Evolutionary conservation across 495 filamentous ascomycete genomes (phyloP), one percentile per base, ranked within the genome.

Genomic region (Aspergillus baeticus): DNA sequence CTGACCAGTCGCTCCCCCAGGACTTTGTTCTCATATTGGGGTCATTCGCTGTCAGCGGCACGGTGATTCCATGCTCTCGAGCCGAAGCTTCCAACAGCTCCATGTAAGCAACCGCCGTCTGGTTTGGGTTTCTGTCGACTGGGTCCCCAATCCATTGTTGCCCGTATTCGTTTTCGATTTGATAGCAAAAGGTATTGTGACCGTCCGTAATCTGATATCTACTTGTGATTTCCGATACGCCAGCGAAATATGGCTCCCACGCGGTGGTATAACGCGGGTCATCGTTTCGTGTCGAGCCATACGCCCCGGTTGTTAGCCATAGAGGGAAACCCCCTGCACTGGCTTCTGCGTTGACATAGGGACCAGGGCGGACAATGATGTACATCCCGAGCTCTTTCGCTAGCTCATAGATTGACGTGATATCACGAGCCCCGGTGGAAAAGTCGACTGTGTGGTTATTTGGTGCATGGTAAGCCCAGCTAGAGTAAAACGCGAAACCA

Each of bases 161-260:
- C 6, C 80, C 78, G 42, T 83, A 81, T 58, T 87, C 84, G 57
- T 87, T 85, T 59, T 87, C 84, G 41, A 84, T 78, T 55, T 87
- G 84, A 61, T 79, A 82, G 29, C 76, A 57, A 15, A 85, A 66
- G 5, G 79, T 69, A 51, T 81, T 81, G 7, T 81, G 76, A 5
- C 82, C 84, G 53, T 84, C 74, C 1, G 80, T 81, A 20, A 86
- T 74, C 45, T 82, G 77, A 52, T 84, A 75, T 15, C 70, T 61
- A 47, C 73, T 77, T 5, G 81, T 76, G 1, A 81, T 73, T 54
- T 78, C 57, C 0, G 79, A 74, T 42, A 81, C 73, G 13, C 75
- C 67, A 1, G 72, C 69, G 54, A 77, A 74, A 42, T 84, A 86
- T 17, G 83, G 39, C 8, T 59, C 64, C 69, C 68, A 71, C 0